Evolutionary conservation across 1,284 basidiomycete genomes (phyloP).

Genomic region (Tremellales sp.): DNA sequence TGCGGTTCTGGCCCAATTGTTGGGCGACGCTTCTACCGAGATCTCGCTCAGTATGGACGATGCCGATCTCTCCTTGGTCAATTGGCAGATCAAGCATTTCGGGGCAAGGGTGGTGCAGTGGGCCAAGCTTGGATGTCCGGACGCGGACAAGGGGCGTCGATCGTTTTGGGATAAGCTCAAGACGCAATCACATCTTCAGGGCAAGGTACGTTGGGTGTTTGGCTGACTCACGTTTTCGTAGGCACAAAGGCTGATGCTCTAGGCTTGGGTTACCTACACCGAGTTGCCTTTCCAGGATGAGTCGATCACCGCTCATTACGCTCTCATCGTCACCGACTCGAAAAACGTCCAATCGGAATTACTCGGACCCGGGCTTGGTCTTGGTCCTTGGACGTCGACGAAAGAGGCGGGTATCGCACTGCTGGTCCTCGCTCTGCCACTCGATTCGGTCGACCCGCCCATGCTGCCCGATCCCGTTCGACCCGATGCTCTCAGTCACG

Average conservation of each 20-base stretch:
- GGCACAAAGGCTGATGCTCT: neutral
- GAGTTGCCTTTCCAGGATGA: slow-evolving; percentile 6
- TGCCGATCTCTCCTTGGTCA: slow-evolving; percentile 6
- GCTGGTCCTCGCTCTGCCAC: slow-evolving; percentile 16
- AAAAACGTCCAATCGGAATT: slow-evolving; percentile 2
- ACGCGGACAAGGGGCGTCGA: neutral
- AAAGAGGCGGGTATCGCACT: slow-evolving; percentile 8
- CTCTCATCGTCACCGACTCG: slow-evolving; percentile 13
- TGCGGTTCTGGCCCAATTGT: neutral
- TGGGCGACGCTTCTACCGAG: neutral
- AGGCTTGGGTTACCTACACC: slow-evolving; percentile 16
- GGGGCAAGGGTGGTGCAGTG: slow-evolving; percentile 18
- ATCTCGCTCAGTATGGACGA: slow-evolving; percentile 5
- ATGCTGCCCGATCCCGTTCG: slow-evolving; percentile 24
- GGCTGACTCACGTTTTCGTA: slow-evolving; percentile 6
- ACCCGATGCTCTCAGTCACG: slow-evolving; percentile 8
- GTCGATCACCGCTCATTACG: slow-evolving; percentile 10
- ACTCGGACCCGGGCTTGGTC: slow-evolving; percentile 8
- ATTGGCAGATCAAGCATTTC: slow-evolving; percentile 2
- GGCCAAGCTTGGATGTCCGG: slow-evolving; percentile 2
- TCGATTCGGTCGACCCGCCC: slow-evolving; percentile 2
- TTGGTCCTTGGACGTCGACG: slow-evolving; percentile 1
- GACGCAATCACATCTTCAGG: neutral
- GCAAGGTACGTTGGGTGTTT: neutral
- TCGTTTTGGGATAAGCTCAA: slow-evolving; percentile 11